Conservation (phyloP, 306 rosid species). For the Trifolium pratense region DNA sequence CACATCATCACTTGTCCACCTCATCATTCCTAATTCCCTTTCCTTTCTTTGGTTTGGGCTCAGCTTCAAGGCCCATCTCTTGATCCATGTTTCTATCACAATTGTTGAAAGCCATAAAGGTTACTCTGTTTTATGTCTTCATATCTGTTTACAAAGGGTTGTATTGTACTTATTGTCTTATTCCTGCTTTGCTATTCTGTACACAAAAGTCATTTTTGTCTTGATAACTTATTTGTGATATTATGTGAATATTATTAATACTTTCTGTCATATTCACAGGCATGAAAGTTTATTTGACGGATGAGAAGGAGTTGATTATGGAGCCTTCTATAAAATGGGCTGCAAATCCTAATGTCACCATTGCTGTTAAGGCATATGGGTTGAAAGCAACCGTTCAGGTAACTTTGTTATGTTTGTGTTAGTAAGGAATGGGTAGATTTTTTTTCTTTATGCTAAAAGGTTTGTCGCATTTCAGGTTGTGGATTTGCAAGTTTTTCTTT, state of each 20-base stretch:
- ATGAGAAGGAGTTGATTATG: constrained; percentile 95
- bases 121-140: constrained; percentile 19
- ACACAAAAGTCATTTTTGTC: constrained; percentile 6
- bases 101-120: constrained; percentile 4
- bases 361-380: constrained; percentile 84
- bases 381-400: constrained; percentile 91
- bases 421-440: not conserved
- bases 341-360: constrained; percentile 77
- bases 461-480: constrained; percentile 61
- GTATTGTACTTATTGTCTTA: not conserved
- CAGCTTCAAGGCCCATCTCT: too few species aligned
- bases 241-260: constrained; percentile 9
- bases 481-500: constrained; percentile 79
- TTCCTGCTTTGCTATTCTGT: constrained; percentile 1
- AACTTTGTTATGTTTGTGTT: constrained; percentile 25
- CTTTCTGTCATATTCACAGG: constrained; percentile 11
- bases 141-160: constrained; percentile 21
- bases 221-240: constrained; percentile 14
- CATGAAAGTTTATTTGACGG: constrained; percentile 82
- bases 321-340: constrained; percentile 94
- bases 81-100: too few species aligned
- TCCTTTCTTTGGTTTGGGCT: too few species aligned
- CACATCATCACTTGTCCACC: too few species aligned
- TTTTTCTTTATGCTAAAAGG: constrained; percentile 12
- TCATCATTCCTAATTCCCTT: too few species aligned